Base-by-base conservation (phyloP, 2,329 filamentous ascomycete species). In the Penicillium sp. region DNA sequence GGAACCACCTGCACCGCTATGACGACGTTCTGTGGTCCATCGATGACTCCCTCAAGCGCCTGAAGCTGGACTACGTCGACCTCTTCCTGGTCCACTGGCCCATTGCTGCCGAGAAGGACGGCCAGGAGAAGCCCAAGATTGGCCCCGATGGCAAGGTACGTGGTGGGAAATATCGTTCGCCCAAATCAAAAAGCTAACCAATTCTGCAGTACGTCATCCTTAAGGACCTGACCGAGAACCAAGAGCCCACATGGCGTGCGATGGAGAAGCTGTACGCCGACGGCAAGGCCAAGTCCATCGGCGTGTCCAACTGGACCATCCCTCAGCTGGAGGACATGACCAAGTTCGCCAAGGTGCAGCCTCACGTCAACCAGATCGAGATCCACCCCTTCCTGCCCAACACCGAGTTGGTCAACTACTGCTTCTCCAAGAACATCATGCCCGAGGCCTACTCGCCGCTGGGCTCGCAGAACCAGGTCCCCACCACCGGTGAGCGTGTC, bases 261-360 rank as follows among this genome's bases (percentile, higher is more conserved):
- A 84, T 92, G 77, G 79, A 85, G 66, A 81, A 81, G 40, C 63
- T 85, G 18, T 73, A 83, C 28, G 67, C 71, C 11, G 80, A 81
- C 1, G 87, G 87, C 56, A 81, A 81, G 54, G 84, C 83, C 44
- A 80, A 78, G 58, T 83, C 85, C 50, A 90, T 94, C 60, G 89
- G 89, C 46, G 85, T 94, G 13, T 89, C 86, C 63, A 94, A 92
- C 75, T 92, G 88, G 72, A 75, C 74, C 47, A 77, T 79, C n/a
- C 62, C 66, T 11, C 74, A 79, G 33, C 68, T 82, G 13, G 69
- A 80, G 56, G 63, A 72, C 49, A 72, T 82, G 50, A 60, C 77
- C 36, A 64, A 67, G 54, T 68, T 66, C 60, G 71, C 74, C 60
- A 69, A 73, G 58, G 65, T 78, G 46, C 67, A 71, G 46, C 74